Base-by-base conservation (phyloP, 2,329 filamentous ascomycete genomes). In the Curvularia sp. region DNA sequence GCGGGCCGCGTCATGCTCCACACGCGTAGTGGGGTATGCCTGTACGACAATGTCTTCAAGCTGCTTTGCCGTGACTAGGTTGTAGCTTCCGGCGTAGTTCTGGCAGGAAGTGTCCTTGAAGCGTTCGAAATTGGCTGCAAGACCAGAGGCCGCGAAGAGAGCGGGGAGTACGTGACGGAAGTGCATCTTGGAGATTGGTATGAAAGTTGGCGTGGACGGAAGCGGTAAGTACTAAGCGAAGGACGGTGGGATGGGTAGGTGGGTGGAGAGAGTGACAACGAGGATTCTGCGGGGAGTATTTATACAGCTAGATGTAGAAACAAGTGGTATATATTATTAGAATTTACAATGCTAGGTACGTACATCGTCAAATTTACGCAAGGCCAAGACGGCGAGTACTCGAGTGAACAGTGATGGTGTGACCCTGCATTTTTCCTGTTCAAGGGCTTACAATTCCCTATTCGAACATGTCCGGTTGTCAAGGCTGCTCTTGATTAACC, bases 111-210 rank as follows among this genome's bases (percentile, higher is more conserved):
- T 7, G 15, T 52, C 5, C 25, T 6, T 4, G 48, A 56, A 46
- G 18, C 32, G 9, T 7, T 30, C 19, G 38, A 56, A 56, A 1
- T 28, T 56, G 25, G 41, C 28, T 10, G 47, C 53, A 0, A 43
- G 7, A 8, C 30, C 32, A 0, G 53, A 27, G 12, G 39, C 18
- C 9, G 47, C 48, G 5, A 55, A 41, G 18, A 55, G 8, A 25
- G 47, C 47, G 15, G 53, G 47, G 5, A 56, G 3, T 32, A 51
- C 8, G 30, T 52, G 12, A 10, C 28, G 30, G 10, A 56, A 42
- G 1, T 45, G 32, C 53, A 56, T 52, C 1, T 46, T 39, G 39
- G 2, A 23, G 3, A 43, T 15, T 47, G 12, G 27, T 23, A 21
- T 30, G n/a, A 32, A n/a, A n/a, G n/a, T n/a, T n/a, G n/a, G n/a